Evolutionary conservation across 2,329 filamentous ascomycete genomes (phyloP), one percentile per base, ranked within the genome.

Genomic region (Ophiocordyceps camponoti-floridani): DNA sequence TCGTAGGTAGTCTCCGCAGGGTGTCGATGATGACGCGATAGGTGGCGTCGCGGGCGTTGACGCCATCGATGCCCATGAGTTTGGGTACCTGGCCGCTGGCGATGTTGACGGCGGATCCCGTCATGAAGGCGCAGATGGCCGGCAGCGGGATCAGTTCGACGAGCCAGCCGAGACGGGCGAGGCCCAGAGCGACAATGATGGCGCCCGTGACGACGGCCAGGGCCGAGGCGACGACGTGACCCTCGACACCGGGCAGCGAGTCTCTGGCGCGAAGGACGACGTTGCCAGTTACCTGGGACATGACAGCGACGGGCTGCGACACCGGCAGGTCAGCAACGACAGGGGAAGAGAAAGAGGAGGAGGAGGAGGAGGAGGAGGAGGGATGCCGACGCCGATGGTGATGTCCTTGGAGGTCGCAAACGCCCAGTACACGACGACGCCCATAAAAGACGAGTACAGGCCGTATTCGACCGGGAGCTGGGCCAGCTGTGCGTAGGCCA

Each of bases 351-450:
- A 18, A 16, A 18, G 6, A n/a, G n/a, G 37, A 11, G 18, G 4
- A 3, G 5, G 18, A 14, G 16, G 14, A n/a, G 27, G 41, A 14
- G 7, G 12, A 6, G 18, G 40, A 14, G 10, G 14, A 38, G 16
- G 18, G 3, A 8, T 41, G 19, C 43, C 28, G 16, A 82, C 79
- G 35, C 85, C 85, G 50, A 93, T 91, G 18, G 85, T 91, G 57
- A 94, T 93, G 62, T 72, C 69, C 53, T 96, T 96, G 19, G 88
- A 95, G 0, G 89, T 96, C 35, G 88, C 89, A 57, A 96, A 96
- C 61, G 94, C 88, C 89, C 89, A 96, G 63, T 96, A 96, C 53
- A 94, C 71, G 50, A 94, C 62, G 18, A 95, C 88, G 48, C 89
- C 89, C 77, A 95, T 94, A 57, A 96, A 96, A 0, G 88, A 94